Percentiles rank a stretch among this genome's conserved stretches.
Conservation (phyloP, 169 alveolate species). For the Fabrea salina region DNA sequence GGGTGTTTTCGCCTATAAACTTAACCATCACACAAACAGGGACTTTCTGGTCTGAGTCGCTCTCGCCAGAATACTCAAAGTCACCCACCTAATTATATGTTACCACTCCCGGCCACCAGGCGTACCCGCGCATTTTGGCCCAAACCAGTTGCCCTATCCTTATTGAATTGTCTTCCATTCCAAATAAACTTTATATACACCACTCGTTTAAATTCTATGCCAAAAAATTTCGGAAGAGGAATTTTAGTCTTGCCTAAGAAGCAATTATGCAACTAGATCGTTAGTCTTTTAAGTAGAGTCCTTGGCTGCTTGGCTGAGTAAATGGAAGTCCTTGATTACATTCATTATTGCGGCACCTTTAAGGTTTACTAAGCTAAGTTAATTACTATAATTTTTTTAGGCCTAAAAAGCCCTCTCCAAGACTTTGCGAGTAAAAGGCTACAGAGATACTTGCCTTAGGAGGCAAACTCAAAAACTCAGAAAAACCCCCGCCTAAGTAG, state of each 20-base stretch:
- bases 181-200: too few species aligned
- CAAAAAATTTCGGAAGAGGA: too few species aligned
- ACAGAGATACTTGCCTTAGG: slow-evolving; percentile 78
- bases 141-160: slow-evolving; percentile 28
- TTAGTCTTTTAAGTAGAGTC: too few species aligned
- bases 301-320: too few species aligned
- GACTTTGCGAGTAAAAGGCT: slow-evolving; percentile 68
- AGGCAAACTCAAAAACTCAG: slow-evolving; percentile 74
- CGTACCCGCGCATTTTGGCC: slow-evolving; percentile 28
- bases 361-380: neutral
- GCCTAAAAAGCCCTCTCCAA: slow-evolving; percentile 81
- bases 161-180: too few species aligned
- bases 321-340: too few species aligned
- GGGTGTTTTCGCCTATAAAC: neutral
- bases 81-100: neutral
- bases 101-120: slow-evolving; percentile 36
- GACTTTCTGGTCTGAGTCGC: neutral
- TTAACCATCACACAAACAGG: neutral
- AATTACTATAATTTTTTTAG: slow-evolving; percentile 49
- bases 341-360: too few species aligned
- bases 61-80: neutral
- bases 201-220: too few species aligned
- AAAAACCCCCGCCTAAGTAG: slow-evolving; percentile 48
- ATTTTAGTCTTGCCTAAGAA: too few species aligned
- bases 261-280: too few species aligned